Percentiles rank a stretch among this genome's conserved stretches.
These are phyloP conservation scores for Globisporangium cystogenes DNA, from an alignment of 352 stramenopile genomes.

Conservation along the genomic window DNA sequence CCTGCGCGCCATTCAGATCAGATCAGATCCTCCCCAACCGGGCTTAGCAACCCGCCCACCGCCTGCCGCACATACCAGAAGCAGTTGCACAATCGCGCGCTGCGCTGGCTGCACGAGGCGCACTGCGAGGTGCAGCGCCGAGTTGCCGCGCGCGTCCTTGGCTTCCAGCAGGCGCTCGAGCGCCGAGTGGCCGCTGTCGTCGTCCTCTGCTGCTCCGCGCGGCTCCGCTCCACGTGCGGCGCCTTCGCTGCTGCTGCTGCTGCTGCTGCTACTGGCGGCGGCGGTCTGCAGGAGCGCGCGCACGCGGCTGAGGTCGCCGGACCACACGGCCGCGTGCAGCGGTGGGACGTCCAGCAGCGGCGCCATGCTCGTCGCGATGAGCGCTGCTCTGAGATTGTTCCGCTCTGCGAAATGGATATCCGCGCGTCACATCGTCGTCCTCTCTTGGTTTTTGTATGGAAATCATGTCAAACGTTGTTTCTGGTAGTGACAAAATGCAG, in stretches of 20 bases:
- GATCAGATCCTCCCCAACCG: neutral
- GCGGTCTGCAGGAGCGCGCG: slow-evolving; percentile 23
- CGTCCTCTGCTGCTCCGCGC: neutral
- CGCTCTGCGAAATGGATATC: no score
- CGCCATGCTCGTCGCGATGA: neutral
- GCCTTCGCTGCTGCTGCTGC: neutral
- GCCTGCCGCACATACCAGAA: slow-evolving; percentile 29
- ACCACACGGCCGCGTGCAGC: slow-evolving; percentile 70
- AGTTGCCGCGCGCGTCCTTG: slow-evolving; percentile 61
- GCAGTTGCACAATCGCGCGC: slow-evolving; percentile 45
- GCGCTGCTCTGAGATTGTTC: no score
- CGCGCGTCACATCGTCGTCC: no score
- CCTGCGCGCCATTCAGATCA: slow-evolving; percentile 10
- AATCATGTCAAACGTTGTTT: no score
- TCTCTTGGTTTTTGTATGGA: no score
- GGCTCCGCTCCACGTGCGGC: neutral
- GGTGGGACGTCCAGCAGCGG: slow-evolving; percentile 12
- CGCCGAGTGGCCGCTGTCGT: neutral
- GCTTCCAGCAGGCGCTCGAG: slow-evolving; percentile 40
- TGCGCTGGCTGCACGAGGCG: slow-evolving; percentile 60
- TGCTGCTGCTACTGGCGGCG: slow-evolving; percentile 4
- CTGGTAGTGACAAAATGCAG: no score
- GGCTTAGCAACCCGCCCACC: neutral
- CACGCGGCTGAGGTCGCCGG: slow-evolving; percentile 39
- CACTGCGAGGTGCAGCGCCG: slow-evolving; percentile 65